Evolutionary conservation across 2,329 filamentous ascomycete species (phyloP), one percentile per base, ranked within the genome.

Genomic region (Penicillium sp.): DNA sequence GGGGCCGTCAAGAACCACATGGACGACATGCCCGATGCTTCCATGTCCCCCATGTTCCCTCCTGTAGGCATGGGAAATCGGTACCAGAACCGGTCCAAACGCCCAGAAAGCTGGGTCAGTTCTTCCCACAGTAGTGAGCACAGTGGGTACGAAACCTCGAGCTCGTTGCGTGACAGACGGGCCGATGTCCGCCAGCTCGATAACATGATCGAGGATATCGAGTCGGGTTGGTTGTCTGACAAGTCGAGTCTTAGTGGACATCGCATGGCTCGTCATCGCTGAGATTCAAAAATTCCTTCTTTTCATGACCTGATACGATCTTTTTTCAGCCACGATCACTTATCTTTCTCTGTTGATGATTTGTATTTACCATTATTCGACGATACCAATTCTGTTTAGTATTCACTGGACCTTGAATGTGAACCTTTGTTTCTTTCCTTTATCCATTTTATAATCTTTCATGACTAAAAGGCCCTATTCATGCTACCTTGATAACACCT

Each of bases 211-310:
- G 61, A 65, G 46, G 64, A 67, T 35, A 58, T 66, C 31, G 65
- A 69, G 38, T 52, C 66, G 43, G 61, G 58, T n/a, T 69, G 65
- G 62, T 31, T 59, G 44, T 66, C 65, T 15, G 61, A 67, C 31
- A 59, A 62, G 43, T 63, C 55, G 13, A 59, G 49, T 40, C 10
- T 54, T 10, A 48, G 39, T 35, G 50, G 54, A 39, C 13, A 42
- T 43, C 59, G 47, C 23, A 39, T 45, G 42, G 32, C 39, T 28
- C 56, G 51, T 20, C 44, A 46, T 15, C 49, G 45, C 27, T 60
- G 47, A 53, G 41, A n/a, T n/a, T 46, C 24, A 13, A 5, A 13
- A 35, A 12, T 32, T 18, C 31, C n/a, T 46, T 41, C 23, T 13
- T 44, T 47, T 37, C 41, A 27, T 45, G 27, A 47, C 31, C 15